Conservation (phyloP, 2,329 filamentous ascomycete genomes). For the Rhynchosporium graminicola region DNA sequence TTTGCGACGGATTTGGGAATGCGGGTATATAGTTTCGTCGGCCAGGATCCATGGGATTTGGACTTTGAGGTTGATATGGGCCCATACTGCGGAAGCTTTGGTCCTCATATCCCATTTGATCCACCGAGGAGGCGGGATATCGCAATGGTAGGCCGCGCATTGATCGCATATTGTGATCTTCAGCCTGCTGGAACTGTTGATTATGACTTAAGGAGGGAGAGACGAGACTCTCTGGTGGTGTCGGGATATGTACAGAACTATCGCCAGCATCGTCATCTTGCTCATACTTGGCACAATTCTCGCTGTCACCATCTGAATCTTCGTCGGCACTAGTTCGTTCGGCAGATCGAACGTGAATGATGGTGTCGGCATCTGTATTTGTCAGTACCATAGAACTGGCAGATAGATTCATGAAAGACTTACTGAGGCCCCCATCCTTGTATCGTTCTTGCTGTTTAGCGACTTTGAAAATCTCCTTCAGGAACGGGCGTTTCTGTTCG, state of each 20-base stretch:
- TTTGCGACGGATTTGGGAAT: conserved; percentile 25
- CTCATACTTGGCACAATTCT: conserved; percentile 29
- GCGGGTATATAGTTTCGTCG: conserved; percentile 23
- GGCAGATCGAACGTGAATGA: conserved; percentile 31
- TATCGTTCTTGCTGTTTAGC: conserved; percentile 58
- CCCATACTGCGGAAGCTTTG: conserved; percentile 9
- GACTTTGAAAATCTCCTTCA: conserved; percentile 64
- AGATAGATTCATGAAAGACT: conserved; percentile 24
- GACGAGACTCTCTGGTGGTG: conserved; percentile 30
- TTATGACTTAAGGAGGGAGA: conserved; percentile 27
- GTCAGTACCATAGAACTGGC: background rate
- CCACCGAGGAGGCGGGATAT: conserved; percentile 23
- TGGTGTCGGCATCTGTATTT: conserved; percentile 24
- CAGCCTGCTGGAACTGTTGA: conserved; percentile 24
- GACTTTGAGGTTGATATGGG: conserved; percentile 24
- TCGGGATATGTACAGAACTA: conserved; percentile 13
- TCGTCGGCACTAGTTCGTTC: conserved; percentile 24
- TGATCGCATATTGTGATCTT: conserved; percentile 22
- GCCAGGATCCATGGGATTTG: conserved; percentile 27
- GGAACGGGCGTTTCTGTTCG: conserved; percentile 53
- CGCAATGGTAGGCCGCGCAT: conserved; percentile 23
- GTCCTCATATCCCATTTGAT: conserved; percentile 23
- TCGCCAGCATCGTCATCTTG: conserved; percentile 28
- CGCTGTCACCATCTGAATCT: conserved; percentile 31
- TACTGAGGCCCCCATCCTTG: conserved; percentile 59